Percentiles rank a stretch among this genome's conserved stretches.
phyloP scores from a whole-genome alignment of 192 early-diverging fungal genomes.

The Backusella parvicylindrica region DNA sequence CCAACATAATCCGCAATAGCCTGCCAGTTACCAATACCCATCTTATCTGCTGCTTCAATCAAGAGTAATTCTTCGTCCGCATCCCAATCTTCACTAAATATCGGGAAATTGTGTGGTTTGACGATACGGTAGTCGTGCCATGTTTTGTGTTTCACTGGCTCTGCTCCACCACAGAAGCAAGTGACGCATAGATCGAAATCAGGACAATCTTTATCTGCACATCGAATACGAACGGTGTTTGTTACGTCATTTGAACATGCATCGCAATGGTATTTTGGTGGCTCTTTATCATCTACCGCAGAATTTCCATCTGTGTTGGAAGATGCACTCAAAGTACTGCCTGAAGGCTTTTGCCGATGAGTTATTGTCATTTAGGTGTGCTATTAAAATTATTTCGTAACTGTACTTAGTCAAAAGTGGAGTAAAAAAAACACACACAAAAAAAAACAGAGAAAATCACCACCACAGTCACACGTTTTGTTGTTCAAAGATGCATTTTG shows the following conservation, averaged over 20 bases:
- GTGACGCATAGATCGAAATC: constrained; percentile 95
- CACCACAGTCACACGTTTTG: neutral
- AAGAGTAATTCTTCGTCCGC: constrained; percentile 95
- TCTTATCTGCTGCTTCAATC: constrained; percentile 87
- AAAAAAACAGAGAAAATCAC: too few species aligned
- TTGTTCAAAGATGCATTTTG: neutral
- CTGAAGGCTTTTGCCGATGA: constrained; percentile 32
- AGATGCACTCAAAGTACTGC: constrained; percentile 26
- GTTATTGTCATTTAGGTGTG: constrained; percentile 35
- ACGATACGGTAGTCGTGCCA: constrained; percentile 90
- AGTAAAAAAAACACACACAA: neutral
- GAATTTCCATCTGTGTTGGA: constrained; percentile 4
- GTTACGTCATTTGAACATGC: constrained; percentile 87
- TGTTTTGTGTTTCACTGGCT: constrained; percentile 75
- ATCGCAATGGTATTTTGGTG: constrained; percentile 72
- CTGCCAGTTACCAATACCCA: constrained; percentile 97
- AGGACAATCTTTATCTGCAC: constrained; percentile 60
- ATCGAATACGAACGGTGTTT: constrained; percentile 84
- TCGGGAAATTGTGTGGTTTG: constrained; percentile 82
- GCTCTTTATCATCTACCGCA: constrained; percentile 32
- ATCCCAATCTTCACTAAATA: constrained; percentile 89
- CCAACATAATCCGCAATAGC: constrained; percentile 92
- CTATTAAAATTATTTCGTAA: neutral
- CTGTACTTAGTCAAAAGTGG: neutral
- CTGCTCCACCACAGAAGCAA: constrained; percentile 86